Evolutionary conservation across 148 eudicot species (phyloP).

Genomic region (Heliamphora exappendiculata): DNA sequence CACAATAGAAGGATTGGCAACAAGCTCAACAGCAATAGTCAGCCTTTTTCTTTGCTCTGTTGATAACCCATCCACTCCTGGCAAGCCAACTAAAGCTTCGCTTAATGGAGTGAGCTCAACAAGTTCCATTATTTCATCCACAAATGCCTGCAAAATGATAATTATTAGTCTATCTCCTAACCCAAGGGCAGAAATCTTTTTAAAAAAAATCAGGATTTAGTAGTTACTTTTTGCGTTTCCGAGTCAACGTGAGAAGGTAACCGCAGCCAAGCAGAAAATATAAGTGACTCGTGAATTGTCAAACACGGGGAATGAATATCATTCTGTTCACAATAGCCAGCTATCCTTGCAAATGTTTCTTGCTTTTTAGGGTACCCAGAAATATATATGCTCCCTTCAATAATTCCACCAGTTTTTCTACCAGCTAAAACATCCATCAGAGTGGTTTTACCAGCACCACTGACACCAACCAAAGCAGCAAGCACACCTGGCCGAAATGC

Average conservation of each 20-base stretch:
- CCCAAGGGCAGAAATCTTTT: neutral
- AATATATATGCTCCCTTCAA: constrained; percentile 67
- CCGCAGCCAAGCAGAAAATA: constrained; percentile 89
- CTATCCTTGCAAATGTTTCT: constrained; percentile 85
- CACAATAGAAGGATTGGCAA: constrained; percentile 94
- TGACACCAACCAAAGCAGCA: constrained; percentile 90
- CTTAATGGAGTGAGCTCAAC: constrained; percentile 76
- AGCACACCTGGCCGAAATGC: constrained; percentile 94
- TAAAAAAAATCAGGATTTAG: neutral
- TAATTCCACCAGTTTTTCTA: constrained; percentile 87
- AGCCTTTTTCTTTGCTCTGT: constrained; percentile 91
- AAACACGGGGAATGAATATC: constrained; percentile 92
- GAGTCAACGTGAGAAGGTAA: constrained; percentile 57
- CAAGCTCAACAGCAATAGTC: constrained; percentile 94
- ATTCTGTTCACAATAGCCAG: constrained; percentile 94
- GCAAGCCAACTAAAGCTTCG: constrained; percentile 78
- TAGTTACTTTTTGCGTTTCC: constrained; percentile 51
- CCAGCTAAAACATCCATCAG: constrained; percentile 98
- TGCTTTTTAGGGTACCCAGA: constrained; percentile 89
- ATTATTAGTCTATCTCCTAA: neutral
- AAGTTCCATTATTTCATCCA: constrained; percentile 87
- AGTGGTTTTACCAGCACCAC: constrained; percentile 99
- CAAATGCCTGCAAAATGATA: constrained; percentile 57
- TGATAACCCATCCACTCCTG: constrained; percentile 87
- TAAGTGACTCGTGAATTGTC: constrained; percentile 74